A percentile compares a stretch with the other conserved stretches of the same genome.
These are phyloP conservation scores for Helminthosporium solani DNA, from an alignment of 2,329 filamentous ascomycete species.

Conservation along the genomic window DNA sequence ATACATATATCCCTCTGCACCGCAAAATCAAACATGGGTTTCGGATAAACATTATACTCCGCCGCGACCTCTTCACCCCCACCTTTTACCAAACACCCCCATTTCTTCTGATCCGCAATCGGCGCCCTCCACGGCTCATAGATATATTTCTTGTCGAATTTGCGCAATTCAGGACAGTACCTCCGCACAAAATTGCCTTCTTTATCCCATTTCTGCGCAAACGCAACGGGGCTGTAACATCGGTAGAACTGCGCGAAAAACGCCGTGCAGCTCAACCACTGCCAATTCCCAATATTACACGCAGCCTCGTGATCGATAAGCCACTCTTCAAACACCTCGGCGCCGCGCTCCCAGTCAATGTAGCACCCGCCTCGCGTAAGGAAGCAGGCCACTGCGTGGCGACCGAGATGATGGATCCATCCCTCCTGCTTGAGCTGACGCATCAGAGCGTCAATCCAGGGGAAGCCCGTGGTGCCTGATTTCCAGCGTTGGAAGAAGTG, in stretches of 20 bases:
- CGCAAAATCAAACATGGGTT: conserved; percentile 75
- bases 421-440: conserved; percentile 69
- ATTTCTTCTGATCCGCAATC: conserved; percentile 66
- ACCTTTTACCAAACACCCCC: conserved; percentile 62
- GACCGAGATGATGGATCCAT: conserved; percentile 78
- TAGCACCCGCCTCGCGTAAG: conserved; percentile 79
- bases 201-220: conserved; percentile 75
- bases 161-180: conserved; percentile 67
- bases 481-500: conserved; percentile 69
- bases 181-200: conserved; percentile 63
- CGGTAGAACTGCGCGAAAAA: conserved; percentile 74
- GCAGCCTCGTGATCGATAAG: conserved; percentile 73
- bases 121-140: conserved; percentile 80
- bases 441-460: conserved; percentile 81
- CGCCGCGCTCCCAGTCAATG: conserved; percentile 75
- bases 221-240: conserved; percentile 69
- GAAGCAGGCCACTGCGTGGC: conserved; percentile 78
- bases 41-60: conserved; percentile 60
- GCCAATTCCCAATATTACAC: conserved; percentile 76
- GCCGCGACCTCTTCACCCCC: conserved; percentile 28
- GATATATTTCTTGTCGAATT: conserved; percentile 67
- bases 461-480: conserved; percentile 69
- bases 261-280: conserved; percentile 73
- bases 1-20: conserved; percentile 64
- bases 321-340: conserved; percentile 75